Conservation (phyloP, 805 yeast genomes). For the Pichia gijzeniarum region DNA sequence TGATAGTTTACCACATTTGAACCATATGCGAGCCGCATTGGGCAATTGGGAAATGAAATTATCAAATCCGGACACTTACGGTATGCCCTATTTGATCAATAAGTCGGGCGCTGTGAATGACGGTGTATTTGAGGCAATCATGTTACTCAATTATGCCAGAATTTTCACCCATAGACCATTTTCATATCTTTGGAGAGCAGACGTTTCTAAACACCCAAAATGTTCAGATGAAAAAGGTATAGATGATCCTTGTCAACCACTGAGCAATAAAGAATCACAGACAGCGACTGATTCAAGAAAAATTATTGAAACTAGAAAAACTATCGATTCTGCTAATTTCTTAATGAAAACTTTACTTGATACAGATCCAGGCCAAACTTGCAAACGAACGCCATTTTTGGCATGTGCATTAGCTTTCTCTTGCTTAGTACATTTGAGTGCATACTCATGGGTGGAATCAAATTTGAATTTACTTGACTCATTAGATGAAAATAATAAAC, state of each 20-base stretch:
- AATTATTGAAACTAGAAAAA: slow-evolving; percentile 46
- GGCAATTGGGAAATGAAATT: slow-evolving; percentile 47
- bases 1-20: slow-evolving; percentile 32
- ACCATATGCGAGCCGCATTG: slow-evolving; percentile 39
- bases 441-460: slow-evolving; percentile 47
- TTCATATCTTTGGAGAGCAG: slow-evolving; percentile 46
- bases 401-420: slow-evolving; percentile 52
- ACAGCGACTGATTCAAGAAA: slow-evolving; percentile 35
- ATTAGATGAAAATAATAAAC: slow-evolving; percentile 4
- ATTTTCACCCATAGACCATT: slow-evolving; percentile 51
- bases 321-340: slow-evolving; percentile 48
- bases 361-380: slow-evolving; percentile 38
- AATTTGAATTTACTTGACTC: slow-evolving; percentile 21
- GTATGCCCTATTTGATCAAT: slow-evolving; percentile 38
- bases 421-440: slow-evolving; percentile 44
- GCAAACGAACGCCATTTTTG: slow-evolving; percentile 42
- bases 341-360: slow-evolving; percentile 41
- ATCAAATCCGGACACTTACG: slow-evolving; percentile 36
- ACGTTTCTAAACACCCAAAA: slow-evolving; percentile 36
- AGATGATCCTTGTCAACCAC: slow-evolving; percentile 27
- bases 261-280: slow-evolving; percentile 24
- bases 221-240: slow-evolving; percentile 29
- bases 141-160: slow-evolving; percentile 44
- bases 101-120: slow-evolving; percentile 42
- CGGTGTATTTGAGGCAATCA: slow-evolving; percentile 46